phyloP scores from a whole-genome alignment of 148 eudicot species.

The Nepenthes gracilis region DNA sequence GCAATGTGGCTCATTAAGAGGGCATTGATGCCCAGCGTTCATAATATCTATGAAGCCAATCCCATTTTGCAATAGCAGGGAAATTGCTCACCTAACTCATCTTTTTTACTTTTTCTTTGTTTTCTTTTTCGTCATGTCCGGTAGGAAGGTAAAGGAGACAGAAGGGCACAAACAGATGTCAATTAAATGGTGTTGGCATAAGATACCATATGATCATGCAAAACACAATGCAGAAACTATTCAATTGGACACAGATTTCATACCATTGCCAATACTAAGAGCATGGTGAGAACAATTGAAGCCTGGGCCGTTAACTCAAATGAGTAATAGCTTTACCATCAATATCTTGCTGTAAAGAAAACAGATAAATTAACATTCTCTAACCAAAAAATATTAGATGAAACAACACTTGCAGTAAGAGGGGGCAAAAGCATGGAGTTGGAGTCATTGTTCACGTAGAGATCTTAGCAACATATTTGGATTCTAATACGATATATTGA shows the following conservation, averaged over 20 bases:
- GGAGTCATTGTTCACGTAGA: neutral
- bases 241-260: slow-evolving; percentile 9
- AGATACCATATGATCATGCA: no score
- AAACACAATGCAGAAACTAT: neutral
- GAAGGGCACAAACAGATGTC: neutral
- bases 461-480: no score
- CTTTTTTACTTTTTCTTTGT: no score
- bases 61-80: no score
- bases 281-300: slow-evolving; percentile 88
- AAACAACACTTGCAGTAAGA: neutral
- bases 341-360: slow-evolving; percentile 59
- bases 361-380: neutral
- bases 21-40: no score
- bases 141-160: no score
- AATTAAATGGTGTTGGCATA: no score
- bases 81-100: no score
- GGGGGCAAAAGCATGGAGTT: neutral
- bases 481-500: no score
- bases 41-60: no score
- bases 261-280: slow-evolving; percentile 90
- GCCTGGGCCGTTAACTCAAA: slow-evolving; percentile 83
- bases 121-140: no score
- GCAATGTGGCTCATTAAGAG: no score
- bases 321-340: slow-evolving; percentile 89
- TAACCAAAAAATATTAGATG: neutral